Conservation (phyloP, 2,329 filamentous ascomycete genomes). For the Phaeomoniella chlamydospora region DNA sequence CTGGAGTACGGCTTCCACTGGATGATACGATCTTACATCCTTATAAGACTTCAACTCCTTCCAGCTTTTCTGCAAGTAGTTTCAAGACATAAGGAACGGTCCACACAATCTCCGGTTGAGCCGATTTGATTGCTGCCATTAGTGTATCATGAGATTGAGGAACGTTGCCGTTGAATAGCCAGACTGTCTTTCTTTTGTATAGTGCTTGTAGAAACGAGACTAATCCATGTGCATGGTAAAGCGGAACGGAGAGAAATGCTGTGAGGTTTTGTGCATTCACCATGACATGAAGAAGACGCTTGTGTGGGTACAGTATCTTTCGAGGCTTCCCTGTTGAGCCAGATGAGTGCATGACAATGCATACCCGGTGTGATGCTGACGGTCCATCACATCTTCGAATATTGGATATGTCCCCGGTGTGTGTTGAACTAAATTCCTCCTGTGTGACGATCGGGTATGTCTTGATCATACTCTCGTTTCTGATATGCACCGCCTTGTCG, state of each 20-base stretch:
- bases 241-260: not conserved
- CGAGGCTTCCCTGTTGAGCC: not conserved
- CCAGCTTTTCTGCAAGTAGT: slow-evolving; percentile 41
- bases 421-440: not conserved
- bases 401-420: not conserved
- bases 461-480: not conserved
- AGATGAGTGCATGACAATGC: slow-evolving; percentile 1
- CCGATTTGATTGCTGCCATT: not conserved
- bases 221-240: slow-evolving; percentile 1
- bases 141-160: not conserved
- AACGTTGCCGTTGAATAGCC: not conserved
- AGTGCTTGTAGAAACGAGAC: not conserved
- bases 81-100: slow-evolving; percentile 44
- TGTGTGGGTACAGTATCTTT: not conserved
- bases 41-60: slow-evolving; percentile 35
- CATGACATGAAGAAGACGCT: not conserved
- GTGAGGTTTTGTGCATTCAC: not conserved
- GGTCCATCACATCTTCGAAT: not conserved
- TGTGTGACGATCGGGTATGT: not conserved
- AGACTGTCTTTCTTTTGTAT: not conserved
- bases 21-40: slow-evolving; percentile 23
- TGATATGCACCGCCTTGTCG: not conserved
- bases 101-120: not conserved
- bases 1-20: slow-evolving; percentile 19
- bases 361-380: not conserved